A percentile compares a stretch with the other conserved stretches of the same genome.
phyloP scores from a whole-genome alignment of 495 filamentous ascomycete genomes.

The Penicillium pulvis region DNA sequence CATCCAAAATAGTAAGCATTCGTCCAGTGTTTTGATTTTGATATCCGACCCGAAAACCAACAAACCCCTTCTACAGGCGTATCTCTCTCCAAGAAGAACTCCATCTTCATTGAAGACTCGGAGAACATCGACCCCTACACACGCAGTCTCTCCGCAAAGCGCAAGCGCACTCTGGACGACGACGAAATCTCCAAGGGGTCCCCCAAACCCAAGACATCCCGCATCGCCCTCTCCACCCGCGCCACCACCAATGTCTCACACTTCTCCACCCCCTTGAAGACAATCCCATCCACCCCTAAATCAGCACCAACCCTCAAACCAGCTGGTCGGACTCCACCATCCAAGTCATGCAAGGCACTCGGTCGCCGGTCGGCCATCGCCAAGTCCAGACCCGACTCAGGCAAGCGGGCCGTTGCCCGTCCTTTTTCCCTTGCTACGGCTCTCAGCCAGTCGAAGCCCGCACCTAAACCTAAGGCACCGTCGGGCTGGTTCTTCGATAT shows the following conservation, averaged over 20 bases:
- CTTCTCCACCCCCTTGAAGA: conserved; percentile 39
- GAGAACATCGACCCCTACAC: conserved; percentile 81
- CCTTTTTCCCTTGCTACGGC: conserved; percentile 83
- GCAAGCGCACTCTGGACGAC: conserved; percentile 52
- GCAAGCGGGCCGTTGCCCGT: conserved; percentile 38
- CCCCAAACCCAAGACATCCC: conserved; percentile 46
- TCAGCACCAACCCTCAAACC: conserved; percentile 38
- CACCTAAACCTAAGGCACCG: conserved; percentile 47
- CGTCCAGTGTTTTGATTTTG: not conserved
- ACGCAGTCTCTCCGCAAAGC: conserved; percentile 68
- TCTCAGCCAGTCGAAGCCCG: conserved; percentile 48
- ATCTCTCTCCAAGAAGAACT: conserved; percentile 33
- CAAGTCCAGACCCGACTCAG: conserved; percentile 55
- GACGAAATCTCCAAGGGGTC: conserved; percentile 47
- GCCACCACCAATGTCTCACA: conserved; percentile 33
- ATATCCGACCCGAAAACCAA: conserved; percentile 7
- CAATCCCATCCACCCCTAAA: conserved; percentile 40
- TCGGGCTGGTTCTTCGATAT: conserved; percentile 91
- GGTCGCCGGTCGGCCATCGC: conserved; percentile 40
- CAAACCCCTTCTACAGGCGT: conserved; percentile 19
- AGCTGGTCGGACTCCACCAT: conserved; percentile 42
- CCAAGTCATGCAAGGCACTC: conserved; percentile 37
- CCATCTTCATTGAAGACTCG: conserved; percentile 57
- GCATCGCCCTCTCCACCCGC: conserved; percentile 35
- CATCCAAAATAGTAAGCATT: conserved; percentile 56